These are phyloP conservation scores for Exophiala alcalophila DNA, from an alignment of 2,329 filamentous ascomycete species.

Conservation along the genomic window DNA sequence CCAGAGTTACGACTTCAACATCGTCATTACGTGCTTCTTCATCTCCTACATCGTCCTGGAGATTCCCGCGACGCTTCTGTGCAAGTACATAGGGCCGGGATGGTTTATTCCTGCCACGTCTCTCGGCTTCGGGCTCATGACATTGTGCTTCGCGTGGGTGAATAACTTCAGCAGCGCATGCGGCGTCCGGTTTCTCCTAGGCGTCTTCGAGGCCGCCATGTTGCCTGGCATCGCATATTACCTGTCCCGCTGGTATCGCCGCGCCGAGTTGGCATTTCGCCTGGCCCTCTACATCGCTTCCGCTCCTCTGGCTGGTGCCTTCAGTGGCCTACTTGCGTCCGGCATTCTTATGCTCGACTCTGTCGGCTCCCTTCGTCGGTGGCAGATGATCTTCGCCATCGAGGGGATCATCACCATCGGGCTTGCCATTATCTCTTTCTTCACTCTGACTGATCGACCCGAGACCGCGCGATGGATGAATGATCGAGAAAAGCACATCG, in stretches of 20 bases:
- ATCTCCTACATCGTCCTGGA: constrained; percentile 71
- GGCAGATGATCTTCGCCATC: constrained; percentile 71
- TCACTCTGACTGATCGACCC: constrained; percentile 66
- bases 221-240: constrained; percentile 73
- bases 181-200: constrained; percentile 65
- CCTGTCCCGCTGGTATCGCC: constrained; percentile 53
- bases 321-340: constrained; percentile 64
- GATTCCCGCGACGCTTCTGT: constrained; percentile 65
- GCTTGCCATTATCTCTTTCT: constrained; percentile 57
- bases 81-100: constrained; percentile 68
- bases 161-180: constrained; percentile 51
- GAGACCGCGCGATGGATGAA: constrained; percentile 65
- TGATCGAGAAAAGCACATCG: constrained; percentile 63
- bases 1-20: constrained; percentile 65
- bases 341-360: constrained; percentile 61
- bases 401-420: constrained; percentile 63
- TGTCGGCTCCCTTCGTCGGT: constrained; percentile 56
- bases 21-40: constrained; percentile 66
- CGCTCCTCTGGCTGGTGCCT: constrained; percentile 67
- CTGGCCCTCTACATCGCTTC: constrained; percentile 67
- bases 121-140: constrained; percentile 61
- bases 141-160: constrained; percentile 65
- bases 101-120: constrained; percentile 66
- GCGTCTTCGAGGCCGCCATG: constrained; percentile 63
- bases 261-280: constrained; percentile 64